Evolutionary conservation across 768 basidiomycete genomes (phyloP).

Genomic region (Tricholoma saponaceum): DNA sequence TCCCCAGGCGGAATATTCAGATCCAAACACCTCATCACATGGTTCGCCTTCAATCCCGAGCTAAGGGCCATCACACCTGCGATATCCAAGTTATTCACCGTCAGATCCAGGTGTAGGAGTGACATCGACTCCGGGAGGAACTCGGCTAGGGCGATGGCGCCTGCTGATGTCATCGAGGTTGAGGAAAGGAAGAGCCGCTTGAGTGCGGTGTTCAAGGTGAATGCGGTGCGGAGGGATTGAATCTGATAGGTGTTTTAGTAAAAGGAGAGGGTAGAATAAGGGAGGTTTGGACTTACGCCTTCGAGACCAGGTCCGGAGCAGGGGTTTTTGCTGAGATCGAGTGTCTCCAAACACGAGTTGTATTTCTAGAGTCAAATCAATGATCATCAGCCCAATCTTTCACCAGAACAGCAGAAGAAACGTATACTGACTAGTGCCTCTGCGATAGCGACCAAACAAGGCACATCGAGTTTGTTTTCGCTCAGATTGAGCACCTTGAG

Average conservation of each 20-base stretch:
- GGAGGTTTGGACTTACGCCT: constrained; percentile 57
- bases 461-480: constrained; percentile 89
- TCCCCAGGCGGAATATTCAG: constrained; percentile 85
- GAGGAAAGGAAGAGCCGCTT: constrained; percentile 90
- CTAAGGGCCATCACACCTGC: constrained; percentile 93
- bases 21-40: constrained; percentile 88
- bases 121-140: constrained; percentile 90
- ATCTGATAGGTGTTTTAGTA: constrained; percentile 39
- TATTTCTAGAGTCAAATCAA: constrained; percentile 65
- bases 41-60: constrained; percentile 80
- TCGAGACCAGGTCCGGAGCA: constrained; percentile 88
- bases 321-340: constrained; percentile 91
- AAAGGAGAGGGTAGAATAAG: background rate
- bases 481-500: constrained; percentile 91
- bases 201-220: constrained; percentile 87
- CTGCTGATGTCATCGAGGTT: constrained; percentile 73
- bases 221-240: constrained; percentile 86
- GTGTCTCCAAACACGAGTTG: constrained; percentile 88
- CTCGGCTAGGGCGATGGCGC: constrained; percentile 93
- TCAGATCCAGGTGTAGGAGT: constrained; percentile 89
- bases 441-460: constrained; percentile 74
- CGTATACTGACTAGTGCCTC: constrained; percentile 76
- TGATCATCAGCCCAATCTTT: background rate
- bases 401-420: constrained; percentile 6
- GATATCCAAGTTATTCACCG: constrained; percentile 75